A percentile compares a stretch with the other conserved stretches of the same genome.
phyloP scores from a whole-genome alignment of 75 land plant genomes.

The Selaginella tamariscina region DNA sequence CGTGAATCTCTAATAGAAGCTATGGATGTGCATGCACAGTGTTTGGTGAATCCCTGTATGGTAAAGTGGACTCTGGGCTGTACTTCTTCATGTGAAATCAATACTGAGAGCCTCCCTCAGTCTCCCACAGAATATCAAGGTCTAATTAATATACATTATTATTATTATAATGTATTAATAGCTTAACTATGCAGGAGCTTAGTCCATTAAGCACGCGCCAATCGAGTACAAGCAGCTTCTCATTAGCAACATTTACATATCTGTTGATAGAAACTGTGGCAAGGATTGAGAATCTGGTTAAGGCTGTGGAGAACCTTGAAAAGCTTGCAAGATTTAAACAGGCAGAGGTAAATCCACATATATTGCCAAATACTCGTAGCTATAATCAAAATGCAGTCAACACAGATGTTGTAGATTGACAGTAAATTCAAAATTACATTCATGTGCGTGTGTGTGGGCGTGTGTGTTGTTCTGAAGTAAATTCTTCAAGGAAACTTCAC shows the following conservation, averaged over 20 bases:
- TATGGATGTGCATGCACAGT: not conserved
- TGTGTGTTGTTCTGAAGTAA: too few species aligned
- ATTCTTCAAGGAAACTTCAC: too few species aligned
- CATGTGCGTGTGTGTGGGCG: too few species aligned
- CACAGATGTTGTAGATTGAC: too few species aligned
- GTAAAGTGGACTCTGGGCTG: not conserved
- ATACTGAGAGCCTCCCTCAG: not conserved
- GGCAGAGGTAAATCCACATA: too few species aligned
- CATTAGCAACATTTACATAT: constrained; percentile 43
- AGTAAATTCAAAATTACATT: too few species aligned
- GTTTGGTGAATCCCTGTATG: not conserved
- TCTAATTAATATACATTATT: too few species aligned
- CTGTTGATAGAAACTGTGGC: constrained; percentile 50
- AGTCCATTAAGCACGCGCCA: not conserved
- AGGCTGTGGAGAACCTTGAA: constrained; percentile 44
- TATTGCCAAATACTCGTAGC: too few species aligned
- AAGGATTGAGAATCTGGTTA: constrained; percentile 50
- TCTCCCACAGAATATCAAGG: too few species aligned
- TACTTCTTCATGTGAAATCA: not conserved
- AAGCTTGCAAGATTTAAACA: constrained; percentile 44
- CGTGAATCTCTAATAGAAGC: not conserved
- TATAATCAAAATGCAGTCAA: too few species aligned
- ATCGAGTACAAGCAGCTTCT: constrained; percentile 38
- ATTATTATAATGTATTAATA: too few species aligned
- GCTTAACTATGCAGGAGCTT: not conserved